These are phyloP conservation scores for Auricularia cornea DNA, from an alignment of 768 basidiomycete species.

Conservation along the genomic window DNA sequence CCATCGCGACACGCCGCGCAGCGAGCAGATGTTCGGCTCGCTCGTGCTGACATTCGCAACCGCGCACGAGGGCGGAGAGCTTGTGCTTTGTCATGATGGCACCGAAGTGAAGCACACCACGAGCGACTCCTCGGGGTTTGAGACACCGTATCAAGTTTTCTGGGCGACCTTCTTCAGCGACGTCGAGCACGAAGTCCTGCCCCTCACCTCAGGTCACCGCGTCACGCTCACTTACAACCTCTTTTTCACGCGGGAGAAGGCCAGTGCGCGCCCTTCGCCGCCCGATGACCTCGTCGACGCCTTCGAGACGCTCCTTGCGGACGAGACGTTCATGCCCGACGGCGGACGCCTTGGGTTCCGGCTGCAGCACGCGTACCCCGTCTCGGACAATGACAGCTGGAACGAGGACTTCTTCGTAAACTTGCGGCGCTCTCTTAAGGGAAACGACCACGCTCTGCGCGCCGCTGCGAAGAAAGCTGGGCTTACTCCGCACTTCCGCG, in stretches of 20 bases:
- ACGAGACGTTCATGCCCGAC: constrained; percentile 27
- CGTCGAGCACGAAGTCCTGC: constrained; percentile 33
- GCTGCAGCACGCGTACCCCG: no score
- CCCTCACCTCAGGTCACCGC: constrained; percentile 29
- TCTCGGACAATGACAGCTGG: no score
- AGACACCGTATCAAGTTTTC: background rate
- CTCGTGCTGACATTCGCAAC: constrained; percentile 43
- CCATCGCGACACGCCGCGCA: constrained; percentile 41
- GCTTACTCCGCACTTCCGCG: no score
- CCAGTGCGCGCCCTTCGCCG: background rate
- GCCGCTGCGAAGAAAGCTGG: no score
- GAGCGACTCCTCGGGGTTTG: background rate
- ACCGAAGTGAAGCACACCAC: constrained; percentile 12
- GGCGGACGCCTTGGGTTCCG: constrained; percentile 28
- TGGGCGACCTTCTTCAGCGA: constrained; percentile 31
- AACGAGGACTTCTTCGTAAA: no score
- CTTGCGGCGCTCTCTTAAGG: no score
- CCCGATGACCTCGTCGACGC: background rate
- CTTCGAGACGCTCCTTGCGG: constrained; percentile 21
- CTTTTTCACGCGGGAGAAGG: constrained; percentile 12
- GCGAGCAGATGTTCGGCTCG: constrained; percentile 40
- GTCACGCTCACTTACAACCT: constrained; percentile 30
- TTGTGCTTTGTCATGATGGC: constrained; percentile 27
- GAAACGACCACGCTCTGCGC: no score
- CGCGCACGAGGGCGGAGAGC: constrained; percentile 35